phyloP scores from a whole-genome alignment of 2,329 filamentous ascomycete species.

The Cladosporium sphaerospermum region DNA sequence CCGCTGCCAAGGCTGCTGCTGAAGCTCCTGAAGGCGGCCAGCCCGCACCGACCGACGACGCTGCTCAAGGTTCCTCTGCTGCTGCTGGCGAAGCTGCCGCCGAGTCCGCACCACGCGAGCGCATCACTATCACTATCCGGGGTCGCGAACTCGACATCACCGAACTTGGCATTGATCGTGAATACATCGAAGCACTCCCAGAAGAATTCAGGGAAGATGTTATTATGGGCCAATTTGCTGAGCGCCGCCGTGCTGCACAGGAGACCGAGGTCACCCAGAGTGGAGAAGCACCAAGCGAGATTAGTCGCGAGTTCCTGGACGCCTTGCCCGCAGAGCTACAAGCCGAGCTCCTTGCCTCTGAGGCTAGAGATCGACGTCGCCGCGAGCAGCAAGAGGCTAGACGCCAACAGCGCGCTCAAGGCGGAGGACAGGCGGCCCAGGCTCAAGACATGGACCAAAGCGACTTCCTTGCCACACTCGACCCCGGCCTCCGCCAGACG shows the following conservation, averaged over 20 bases:
- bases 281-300: conserved; percentile 71
- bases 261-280: conserved; percentile 57
- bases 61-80: conserved; percentile 39
- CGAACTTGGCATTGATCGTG: conserved; percentile 84
- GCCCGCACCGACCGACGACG: conserved; percentile 60
- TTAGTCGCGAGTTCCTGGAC: conserved; percentile 89
- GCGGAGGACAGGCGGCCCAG: conserved; percentile 46
- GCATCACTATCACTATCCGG: conserved; percentile 75
- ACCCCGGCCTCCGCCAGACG: conserved; percentile 75
- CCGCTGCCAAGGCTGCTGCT: conserved; percentile 29
- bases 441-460: conserved; percentile 81
- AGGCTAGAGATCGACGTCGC: conserved; percentile 80
- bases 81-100: conserved; percentile 36
- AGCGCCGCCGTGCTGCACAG: conserved; percentile 55
- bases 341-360: conserved; percentile 82
- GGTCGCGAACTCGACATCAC: conserved; percentile 90
- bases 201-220: conserved; percentile 96
- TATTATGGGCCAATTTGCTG: conserved; percentile 80
- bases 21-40: conserved; percentile 35
- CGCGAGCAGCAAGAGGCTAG: conserved; percentile 77
- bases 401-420: conserved; percentile 50
- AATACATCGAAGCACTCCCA: conserved; percentile 93
- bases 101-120: conserved; percentile 41
- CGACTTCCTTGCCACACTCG: conserved; percentile 85
- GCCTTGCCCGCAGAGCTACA: conserved; percentile 86